These are phyloP conservation scores for Fraxinus ornus DNA, from an alignment of 305 asterid genomes.

Conservation along the genomic window DNA sequence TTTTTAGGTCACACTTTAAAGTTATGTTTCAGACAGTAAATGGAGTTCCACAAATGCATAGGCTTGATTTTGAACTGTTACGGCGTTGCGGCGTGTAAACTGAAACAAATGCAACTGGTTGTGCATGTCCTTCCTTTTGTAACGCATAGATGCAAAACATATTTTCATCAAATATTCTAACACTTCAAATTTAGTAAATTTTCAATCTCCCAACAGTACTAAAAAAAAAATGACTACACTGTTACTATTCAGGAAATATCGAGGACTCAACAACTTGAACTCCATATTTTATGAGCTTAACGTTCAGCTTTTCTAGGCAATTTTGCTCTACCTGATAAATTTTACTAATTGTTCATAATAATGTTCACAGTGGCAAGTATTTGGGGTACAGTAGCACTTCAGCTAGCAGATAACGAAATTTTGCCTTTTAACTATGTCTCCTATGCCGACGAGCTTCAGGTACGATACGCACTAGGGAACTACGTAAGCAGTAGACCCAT, in stretches of 20 bases:
- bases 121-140: not conserved
- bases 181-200: not conserved
- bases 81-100: not conserved
- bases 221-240: not conserved
- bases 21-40: not conserved
- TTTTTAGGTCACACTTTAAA: not conserved
- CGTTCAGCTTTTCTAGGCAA: not conserved
- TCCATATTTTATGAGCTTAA: not conserved
- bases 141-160: not conserved
- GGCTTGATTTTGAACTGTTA: not conserved
- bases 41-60: not conserved
- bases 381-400: constrained; percentile 81
- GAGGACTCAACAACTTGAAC: not conserved
- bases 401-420: constrained; percentile 74
- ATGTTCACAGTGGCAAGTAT: constrained; percentile 63
- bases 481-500: not conserved
- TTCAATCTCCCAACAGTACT: not conserved
- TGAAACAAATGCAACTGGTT: not conserved
- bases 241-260: not conserved
- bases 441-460: constrained; percentile 80
- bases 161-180: not conserved
- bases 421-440: constrained; percentile 74
- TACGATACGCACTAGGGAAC: constrained; percentile 24
- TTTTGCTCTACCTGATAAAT: not conserved
- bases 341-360: constrained; percentile 8